Evolutionary conservation across 1,139 yeast species (phyloP), one percentile per base, ranked within the genome.

Genomic region (Yamadazyma conglobata): DNA sequence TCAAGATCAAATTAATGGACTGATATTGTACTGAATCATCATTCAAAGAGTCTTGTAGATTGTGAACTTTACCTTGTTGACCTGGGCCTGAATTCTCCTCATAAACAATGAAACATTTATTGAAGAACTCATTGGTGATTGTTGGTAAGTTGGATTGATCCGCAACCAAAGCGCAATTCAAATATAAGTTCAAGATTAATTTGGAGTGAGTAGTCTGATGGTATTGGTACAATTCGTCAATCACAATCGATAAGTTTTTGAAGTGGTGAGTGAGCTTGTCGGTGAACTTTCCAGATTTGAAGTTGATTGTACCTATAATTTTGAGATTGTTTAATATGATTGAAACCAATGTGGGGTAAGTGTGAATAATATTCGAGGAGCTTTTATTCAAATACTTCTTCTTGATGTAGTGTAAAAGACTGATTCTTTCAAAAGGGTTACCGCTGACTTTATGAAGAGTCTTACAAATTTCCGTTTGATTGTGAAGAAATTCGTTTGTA

Each of bases 101-200:
- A 54, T 86, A 91, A 2, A 87, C 74, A 2, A 89, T 73, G 53
- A 88, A 87, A 4, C 94, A 82, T 54, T 88, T 95, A 18, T 85
- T 89, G 57, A 84, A 86, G 47, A 87, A 79, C 56, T 91, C 98
- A 56, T 85, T 86, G n/a, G 91, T 69, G 22, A 86, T 77, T 34
- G 58, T 48, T 31, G 62, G 59, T 36, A 60, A 63, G 27, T 58
- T 64, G 22, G 83, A 65, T 52, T 84, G 93, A 54, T 91, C 96
- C 0, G 96, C 91, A 3, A 85, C 60, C 2, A 72, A 56, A 0
- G 87, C 87, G 22, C 77, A 67, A 35, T 73, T 64, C 36, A 80
- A 54, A 46, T 79, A 77, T 27, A 70, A 53, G 37, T 71, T 64
- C 39, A 71, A 58, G 4, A 73, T 73, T 37, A 64, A 58, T 42